phyloP scores from a whole-genome alignment of 352 stramenopile genomes.

The Phytophthora sojae region DNA sequence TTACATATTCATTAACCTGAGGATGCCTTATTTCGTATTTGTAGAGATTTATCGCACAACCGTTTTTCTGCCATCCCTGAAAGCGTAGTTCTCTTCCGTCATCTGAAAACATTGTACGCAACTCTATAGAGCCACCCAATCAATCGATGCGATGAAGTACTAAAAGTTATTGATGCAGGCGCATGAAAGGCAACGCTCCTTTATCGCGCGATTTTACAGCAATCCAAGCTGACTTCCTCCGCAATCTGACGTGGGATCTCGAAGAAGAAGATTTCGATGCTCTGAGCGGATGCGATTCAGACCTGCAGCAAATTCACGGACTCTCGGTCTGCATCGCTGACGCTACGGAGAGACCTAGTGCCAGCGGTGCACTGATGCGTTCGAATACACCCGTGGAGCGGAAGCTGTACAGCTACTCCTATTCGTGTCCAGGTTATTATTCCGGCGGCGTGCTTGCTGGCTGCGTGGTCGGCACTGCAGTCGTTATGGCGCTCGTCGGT shows the following conservation, averaged over 20 bases:
- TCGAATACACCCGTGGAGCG: neutral
- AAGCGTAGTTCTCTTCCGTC: neutral
- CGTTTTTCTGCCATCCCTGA: constrained; percentile 13
- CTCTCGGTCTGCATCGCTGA: constrained; percentile 15
- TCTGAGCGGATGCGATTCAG: neutral
- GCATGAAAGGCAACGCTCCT: constrained; percentile 9
- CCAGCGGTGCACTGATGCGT: neutral
- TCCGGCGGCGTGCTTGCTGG: constrained; percentile 21
- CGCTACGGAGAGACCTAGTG: neutral
- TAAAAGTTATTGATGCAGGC: neutral
- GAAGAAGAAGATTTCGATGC: constrained; percentile 16
- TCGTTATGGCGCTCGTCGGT: constrained; percentile 13
- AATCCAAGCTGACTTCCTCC: constrained; percentile 20
- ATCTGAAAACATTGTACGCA: constrained; percentile 16
- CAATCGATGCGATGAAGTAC: neutral
- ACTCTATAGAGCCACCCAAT: no score
- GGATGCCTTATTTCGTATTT: neutral
- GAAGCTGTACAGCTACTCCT: constrained; percentile 15
- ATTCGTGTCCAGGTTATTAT: constrained; percentile 13
- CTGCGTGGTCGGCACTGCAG: constrained; percentile 15
- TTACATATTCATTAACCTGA: no score
- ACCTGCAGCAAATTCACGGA: constrained; percentile 12
- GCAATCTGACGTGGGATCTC: constrained; percentile 15
- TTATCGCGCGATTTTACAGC: constrained; percentile 16
- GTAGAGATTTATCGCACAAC: constrained; percentile 6